These are phyloP conservation scores for Crucihimalaya himalaica DNA, from an alignment of 345 rosid genomes.

Conservation along the genomic window DNA sequence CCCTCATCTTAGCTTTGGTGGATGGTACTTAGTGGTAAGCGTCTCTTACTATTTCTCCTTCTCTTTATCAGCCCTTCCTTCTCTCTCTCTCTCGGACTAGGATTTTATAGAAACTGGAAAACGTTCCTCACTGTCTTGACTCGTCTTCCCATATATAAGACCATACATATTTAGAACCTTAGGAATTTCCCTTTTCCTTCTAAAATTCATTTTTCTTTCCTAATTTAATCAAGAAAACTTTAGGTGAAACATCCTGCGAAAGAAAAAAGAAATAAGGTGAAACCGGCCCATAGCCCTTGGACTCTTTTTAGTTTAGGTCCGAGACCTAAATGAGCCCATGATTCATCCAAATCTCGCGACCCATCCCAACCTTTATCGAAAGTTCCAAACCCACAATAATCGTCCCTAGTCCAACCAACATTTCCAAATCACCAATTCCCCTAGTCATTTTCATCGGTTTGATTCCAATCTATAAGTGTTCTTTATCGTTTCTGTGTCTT, in stretches of 20 bases:
- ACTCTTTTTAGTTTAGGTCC: not conserved
- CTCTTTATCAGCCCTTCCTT: too few relatives aligned
- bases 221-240: too few relatives aligned
- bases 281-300: not conserved
- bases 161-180: not conserved
- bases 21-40: too few relatives aligned
- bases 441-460: not conserved
- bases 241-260: too few relatives aligned
- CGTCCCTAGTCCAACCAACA: not conserved
- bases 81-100: too few relatives aligned
- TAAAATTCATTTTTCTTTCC: not conserved
- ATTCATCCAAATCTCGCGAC: not conserved
- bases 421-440: not conserved
- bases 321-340: not conserved
- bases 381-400: not conserved
- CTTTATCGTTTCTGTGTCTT: not conserved
- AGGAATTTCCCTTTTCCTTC: not conserved
- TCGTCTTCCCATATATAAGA: too few relatives aligned
- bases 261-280: not conserved
- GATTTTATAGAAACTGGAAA: too few relatives aligned
- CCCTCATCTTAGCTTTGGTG: too few relatives aligned
- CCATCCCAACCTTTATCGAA: not conserved
- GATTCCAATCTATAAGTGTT: not conserved
- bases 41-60: too few relatives aligned
- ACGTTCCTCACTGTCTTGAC: too few relatives aligned